Conservation (phyloP, 1,284 basidiomycete genomes). For the Afroboletus lepidellus region DNA sequence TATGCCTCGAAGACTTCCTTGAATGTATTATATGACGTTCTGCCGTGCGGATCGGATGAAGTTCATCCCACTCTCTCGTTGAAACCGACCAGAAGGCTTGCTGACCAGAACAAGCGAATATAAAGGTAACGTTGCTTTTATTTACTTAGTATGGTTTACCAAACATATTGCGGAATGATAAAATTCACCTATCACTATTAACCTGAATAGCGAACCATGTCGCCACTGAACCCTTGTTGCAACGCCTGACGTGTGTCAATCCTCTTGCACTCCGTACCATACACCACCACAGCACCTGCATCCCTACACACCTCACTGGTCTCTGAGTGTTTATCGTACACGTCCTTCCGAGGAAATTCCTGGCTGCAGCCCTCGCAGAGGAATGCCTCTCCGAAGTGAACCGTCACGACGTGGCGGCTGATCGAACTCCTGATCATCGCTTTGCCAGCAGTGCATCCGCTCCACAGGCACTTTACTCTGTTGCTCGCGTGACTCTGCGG, state of each 20-base stretch:
- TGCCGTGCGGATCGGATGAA: no score
- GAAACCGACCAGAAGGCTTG: no score
- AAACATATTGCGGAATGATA: not conserved
- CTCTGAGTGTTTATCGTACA: constrained; percentile 12
- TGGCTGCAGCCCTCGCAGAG: constrained; percentile 8
- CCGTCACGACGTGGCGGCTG: constrained; percentile 11
- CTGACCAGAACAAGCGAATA: no score
- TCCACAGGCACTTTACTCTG: constrained; percentile 9
- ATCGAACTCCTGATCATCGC: constrained; percentile 12
- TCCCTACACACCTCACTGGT: not conserved
- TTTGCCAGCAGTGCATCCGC: constrained; percentile 2
- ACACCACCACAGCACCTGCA: constrained; percentile 2
- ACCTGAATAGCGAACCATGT: not conserved
- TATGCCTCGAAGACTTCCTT: no score
- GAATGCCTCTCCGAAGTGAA: constrained; percentile 17
- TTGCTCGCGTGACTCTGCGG: not conserved
- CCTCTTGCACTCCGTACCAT: not conserved
- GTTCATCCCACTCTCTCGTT: no score
- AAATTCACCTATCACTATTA: not conserved
- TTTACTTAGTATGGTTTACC: no score
- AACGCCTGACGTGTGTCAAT: constrained; percentile 4
- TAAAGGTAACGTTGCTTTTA: no score
- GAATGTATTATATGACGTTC: no score
- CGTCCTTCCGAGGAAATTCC: constrained; percentile 11
- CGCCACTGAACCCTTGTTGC: not conserved